Conservation (phyloP, 192 early-diverging fungal species). For the Entomortierella chlamydospora region DNA sequence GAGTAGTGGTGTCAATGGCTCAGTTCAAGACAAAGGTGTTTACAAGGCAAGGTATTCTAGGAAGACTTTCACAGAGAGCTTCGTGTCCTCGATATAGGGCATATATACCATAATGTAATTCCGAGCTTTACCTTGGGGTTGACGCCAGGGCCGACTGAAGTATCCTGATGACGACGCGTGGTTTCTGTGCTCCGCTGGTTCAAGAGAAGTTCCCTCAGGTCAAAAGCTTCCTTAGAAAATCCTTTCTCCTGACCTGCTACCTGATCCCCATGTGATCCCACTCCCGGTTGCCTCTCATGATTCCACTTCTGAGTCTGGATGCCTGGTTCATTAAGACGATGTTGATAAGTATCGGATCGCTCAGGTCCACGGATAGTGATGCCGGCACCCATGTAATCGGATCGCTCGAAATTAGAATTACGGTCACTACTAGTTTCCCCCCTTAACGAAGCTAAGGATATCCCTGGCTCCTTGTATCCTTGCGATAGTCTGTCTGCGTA, state of each 20-base stretch:
- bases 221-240: slow-evolving; percentile 11
- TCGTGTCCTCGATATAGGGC: not conserved
- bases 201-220: slow-evolving; percentile 28
- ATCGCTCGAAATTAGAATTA: not conserved
- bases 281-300: slow-evolving; percentile 1
- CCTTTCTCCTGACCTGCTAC: not conserved
- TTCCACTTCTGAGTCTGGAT: not conserved
- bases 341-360: not conserved
- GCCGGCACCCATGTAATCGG: not conserved
- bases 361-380: slow-evolving; percentile 7
- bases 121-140: slow-evolving; percentile 10
- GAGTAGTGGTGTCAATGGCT: too few relatives aligned
- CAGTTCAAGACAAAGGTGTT: too few relatives aligned
- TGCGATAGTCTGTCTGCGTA: not conserved
- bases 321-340: not conserved
- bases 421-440: slow-evolving; percentile 13
- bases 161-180: not conserved
- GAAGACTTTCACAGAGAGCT: too few relatives aligned
- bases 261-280: not conserved
- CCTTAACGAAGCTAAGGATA: slow-evolving; percentile 34
- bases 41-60: too few relatives aligned
- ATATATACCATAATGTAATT: not conserved
- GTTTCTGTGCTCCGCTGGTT: not conserved
- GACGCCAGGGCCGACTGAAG: not conserved
- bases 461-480: not conserved